A percentile compares a stretch with the other conserved stretches of the same genome.
Evolutionary conservation across 2,329 filamentous ascomycete genomes (phyloP).

Genomic region (Xylaria polymorpha): DNA sequence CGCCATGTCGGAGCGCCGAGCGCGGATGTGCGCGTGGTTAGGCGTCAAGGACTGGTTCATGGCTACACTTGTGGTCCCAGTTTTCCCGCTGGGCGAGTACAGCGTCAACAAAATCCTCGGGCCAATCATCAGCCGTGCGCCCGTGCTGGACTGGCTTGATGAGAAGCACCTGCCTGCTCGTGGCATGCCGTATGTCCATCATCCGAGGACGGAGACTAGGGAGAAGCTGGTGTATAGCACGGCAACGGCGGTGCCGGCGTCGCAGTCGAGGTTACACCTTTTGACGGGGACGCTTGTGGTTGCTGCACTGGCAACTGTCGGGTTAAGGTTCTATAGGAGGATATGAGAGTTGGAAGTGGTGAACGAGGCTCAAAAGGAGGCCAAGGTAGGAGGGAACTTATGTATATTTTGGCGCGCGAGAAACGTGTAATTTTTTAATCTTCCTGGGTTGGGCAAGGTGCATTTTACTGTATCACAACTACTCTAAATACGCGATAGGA

Average conservation of each 20-base stretch:
- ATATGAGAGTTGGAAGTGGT: conserved; percentile 13
- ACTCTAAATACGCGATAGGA: not conserved
- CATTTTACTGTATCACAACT: not conserved
- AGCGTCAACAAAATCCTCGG: conserved; percentile 32
- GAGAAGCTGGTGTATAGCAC: not conserved
- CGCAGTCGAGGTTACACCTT: conserved; percentile 17
- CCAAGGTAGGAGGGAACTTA: no score
- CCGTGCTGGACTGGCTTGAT: conserved; percentile 45
- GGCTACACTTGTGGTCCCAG: conserved; percentile 34
- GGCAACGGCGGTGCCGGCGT: not conserved
- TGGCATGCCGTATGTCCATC: conserved; percentile 41
- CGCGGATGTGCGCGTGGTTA: conserved; percentile 40
- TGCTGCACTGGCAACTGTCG: conserved; percentile 36
- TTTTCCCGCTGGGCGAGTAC: conserved; percentile 27
- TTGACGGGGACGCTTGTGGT: conserved; percentile 30
- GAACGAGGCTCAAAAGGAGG: no score
- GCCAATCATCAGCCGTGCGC: conserved; percentile 35
- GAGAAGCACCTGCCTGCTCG: conserved; percentile 37
- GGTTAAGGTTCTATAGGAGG: conserved; percentile 38
- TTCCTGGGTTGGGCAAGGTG: not conserved
- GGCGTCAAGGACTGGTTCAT: conserved; percentile 39
- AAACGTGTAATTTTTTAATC: not conserved
- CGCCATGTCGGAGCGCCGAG: conserved; percentile 36
- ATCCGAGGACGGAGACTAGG: conserved; percentile 13
- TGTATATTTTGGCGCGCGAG: not conserved